Evolutionary conservation across 495 filamentous ascomycete species (phyloP), one percentile per base, ranked within the genome.

Genomic region (Wilcoxina mikolae): DNA sequence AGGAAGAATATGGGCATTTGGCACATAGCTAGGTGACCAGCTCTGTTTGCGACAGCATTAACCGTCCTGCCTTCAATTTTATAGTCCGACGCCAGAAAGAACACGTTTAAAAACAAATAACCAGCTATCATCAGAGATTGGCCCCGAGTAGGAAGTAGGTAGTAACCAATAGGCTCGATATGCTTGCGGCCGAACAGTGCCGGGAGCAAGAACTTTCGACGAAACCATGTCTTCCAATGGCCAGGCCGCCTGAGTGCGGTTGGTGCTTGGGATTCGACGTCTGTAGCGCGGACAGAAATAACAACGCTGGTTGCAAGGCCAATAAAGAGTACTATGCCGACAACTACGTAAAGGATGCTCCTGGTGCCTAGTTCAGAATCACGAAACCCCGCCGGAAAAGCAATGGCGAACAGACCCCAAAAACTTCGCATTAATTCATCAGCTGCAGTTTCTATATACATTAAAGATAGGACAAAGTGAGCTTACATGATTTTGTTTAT

Each of bases 1-100:
- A 78, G 60, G 65, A 73, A 74, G 23, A 76, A 20, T 2, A 79
- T 59, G 0, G 74, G 71, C 12, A 78, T 56, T 49, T 78, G 76
- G 9, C 70, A 74, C 55, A 76, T 69, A 3, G 71, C 67, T 28
- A 80, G 57, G 26, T 76, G 71, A 2, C 76, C 76, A 0, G 74
- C 72, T 9, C 76, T 67, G 52, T 78, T 72, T n/a, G 71, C 72
- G 1, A 73, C 67, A 33, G 76, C 74, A 18, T 65, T 65, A 15
- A 52, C 31, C 4, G 17, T 52, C n/a, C 28, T 1, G 10, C 49
- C 25, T 51, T 53, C 24, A 26, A 28, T 20, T 59, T 51, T 7
- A 61, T 48, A 17, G 15, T 45, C 22, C 35, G 25, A 24, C 25
- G 58, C 51, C 9, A 66, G 39, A 31, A 66, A 65, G 24, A 62